These are phyloP conservation scores for Coemansia sp. DNA, from an alignment of 371 early-diverging fungal species.

Conservation along the genomic window DNA sequence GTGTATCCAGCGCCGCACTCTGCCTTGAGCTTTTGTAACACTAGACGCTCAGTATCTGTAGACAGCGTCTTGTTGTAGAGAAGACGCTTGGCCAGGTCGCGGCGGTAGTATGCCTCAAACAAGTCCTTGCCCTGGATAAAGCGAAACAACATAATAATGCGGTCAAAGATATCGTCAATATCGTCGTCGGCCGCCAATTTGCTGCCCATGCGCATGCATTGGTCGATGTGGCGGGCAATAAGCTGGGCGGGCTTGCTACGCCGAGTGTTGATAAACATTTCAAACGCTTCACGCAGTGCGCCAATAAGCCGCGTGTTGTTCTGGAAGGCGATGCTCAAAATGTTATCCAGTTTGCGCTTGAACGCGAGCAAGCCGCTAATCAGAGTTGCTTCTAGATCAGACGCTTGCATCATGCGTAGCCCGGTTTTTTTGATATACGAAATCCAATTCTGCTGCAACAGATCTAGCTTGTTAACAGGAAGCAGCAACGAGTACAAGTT, in stretches of 20 bases:
- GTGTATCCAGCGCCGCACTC: constrained; percentile 92
- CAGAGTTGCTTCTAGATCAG: constrained; percentile 52
- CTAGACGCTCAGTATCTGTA: constrained; percentile 77
- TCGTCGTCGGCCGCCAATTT: constrained; percentile 62
- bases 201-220: constrained; percentile 51
- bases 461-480: constrained; percentile 51
- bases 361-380: constrained; percentile 68
- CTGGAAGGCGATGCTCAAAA: constrained; percentile 64
- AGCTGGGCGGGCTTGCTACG: constrained; percentile 86
- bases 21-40: constrained; percentile 77
- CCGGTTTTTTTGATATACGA: constrained; percentile 62
- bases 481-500: constrained; percentile 59
- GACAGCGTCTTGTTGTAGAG: constrained; percentile 73
- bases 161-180: constrained; percentile 62
- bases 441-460: constrained; percentile 13
- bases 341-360: constrained; percentile 64
- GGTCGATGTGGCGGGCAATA: constrained; percentile 80
- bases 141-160: constrained; percentile 78
- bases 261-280: constrained; percentile 78
- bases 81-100: constrained; percentile 84
- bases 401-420: constrained; percentile 35
- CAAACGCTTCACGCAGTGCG: constrained; percentile 81
- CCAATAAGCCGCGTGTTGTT: constrained; percentile 60
- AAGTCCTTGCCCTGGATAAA: constrained; percentile 90
- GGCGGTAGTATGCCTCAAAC: constrained; percentile 94